A percentile compares a stretch with the other conserved stretches of the same genome.
Conservation (phyloP, 176 grass and related monocot species). For the Phragmites australis region DNA sequence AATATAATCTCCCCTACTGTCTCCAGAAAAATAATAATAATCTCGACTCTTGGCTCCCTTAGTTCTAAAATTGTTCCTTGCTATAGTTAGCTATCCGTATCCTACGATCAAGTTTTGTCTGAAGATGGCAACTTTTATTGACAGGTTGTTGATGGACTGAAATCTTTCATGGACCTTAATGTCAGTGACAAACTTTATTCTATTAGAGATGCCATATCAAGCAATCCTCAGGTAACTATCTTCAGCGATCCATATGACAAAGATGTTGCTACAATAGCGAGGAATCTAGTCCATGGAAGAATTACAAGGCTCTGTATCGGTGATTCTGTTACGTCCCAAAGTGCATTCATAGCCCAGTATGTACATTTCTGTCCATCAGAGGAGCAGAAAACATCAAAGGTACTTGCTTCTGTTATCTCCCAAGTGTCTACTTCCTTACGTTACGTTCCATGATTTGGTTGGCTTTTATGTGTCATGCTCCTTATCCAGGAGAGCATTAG, state of each 20-base stretch:
- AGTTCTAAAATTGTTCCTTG: neutral
- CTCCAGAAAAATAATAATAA: too few relatives aligned
- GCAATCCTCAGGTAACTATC: constrained; percentile 60
- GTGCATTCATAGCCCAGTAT: constrained; percentile 61
- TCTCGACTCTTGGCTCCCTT: neutral
- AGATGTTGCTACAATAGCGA: constrained; percentile 29
- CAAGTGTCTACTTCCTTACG: neutral
- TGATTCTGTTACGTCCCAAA: constrained; percentile 51
- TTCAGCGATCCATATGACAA: constrained; percentile 49
- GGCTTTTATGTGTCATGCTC: neutral
- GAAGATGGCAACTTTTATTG: neutral
- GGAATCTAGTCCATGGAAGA: constrained; percentile 54
- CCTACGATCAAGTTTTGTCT: neutral
- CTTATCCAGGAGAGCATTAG: neutral
- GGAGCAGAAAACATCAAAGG: constrained; percentile 62
- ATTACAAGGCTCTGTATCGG: constrained; percentile 58
- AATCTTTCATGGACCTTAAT: constrained; percentile 45
- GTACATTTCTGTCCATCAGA: constrained; percentile 47
- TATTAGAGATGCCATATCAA: constrained; percentile 56
- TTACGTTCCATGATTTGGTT: neutral
- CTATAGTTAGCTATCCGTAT: neutral
- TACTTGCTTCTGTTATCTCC: constrained; percentile 24
- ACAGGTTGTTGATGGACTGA: constrained; percentile 87
- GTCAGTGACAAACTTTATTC: constrained; percentile 46
- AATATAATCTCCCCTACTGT: too few relatives aligned